Evolutionary conservation across 306 rosid genomes (phyloP), one percentile per base, ranked within the genome.

Genomic region (Acmispon strigosus): DNA sequence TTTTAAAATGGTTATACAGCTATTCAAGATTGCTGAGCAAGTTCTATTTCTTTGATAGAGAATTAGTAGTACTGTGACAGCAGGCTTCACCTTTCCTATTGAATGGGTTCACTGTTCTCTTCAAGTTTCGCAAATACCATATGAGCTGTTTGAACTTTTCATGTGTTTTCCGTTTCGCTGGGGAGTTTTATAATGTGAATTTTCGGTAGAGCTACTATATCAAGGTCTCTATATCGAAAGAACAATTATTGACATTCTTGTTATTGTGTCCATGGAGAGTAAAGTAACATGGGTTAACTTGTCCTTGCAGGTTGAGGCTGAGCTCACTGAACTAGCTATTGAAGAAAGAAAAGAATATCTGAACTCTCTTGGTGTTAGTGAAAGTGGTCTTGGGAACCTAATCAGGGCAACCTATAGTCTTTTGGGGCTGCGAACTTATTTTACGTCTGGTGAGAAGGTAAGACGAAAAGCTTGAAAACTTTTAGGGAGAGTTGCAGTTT

Each of bases 391-490:
- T 51, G 99, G 99, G 55, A 89, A 90, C 76, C 95, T 94, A 65
- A 94, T 94, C 70, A 86, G 97, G 78, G 88, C 82, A 80, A 90
- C 98, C 48, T 94, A 94, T 78, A 80, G 72, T 57, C 87, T 87
- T 62, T 73, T 94, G 84, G 97, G 98, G 70, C 85, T 94, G 22
- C 84, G 92, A 15, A 94, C 98, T 43, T 94, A 90, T 82, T 94
- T 94, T 78, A 94, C 99, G 37, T 89, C 99, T 9, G 95, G 99
- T 54, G 99, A 94, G 81, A 94, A 94, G 99, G 99, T 94, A 72
- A 29, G 77, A 73, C 55, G 73, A 82, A 5, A 69, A 65, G 16
- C 43, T 50, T 41, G 65, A 60, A 44, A 66, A 7, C 13, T 12
- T 68, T 20, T 70, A 15, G 53, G 20, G 69, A 62, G 44, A 37